A percentile compares a stretch with the other conserved stretches of the same genome.
Conservation (phyloP, 1,284 basidiomycete genomes). For the Veloboletus limbatus region DNA sequence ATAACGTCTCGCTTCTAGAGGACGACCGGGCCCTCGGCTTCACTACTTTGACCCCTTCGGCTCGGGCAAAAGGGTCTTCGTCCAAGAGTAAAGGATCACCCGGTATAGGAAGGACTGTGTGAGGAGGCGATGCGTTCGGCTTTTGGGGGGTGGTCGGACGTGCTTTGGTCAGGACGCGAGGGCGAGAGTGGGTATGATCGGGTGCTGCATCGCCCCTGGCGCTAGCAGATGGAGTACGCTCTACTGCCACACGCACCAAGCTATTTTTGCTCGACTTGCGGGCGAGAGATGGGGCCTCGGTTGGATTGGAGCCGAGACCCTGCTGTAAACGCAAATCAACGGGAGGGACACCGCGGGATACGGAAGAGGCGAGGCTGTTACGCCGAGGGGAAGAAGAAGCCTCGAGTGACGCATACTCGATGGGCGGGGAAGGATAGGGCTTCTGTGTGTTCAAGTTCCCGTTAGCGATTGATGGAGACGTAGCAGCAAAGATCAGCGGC, state of each 20-base stretch:
- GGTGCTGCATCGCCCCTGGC: slow-evolving; percentile 10
- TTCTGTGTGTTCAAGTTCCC: not conserved
- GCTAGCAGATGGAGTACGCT: slow-evolving; percentile 10
- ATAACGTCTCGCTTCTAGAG: slow-evolving; percentile 17
- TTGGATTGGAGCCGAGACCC: not conserved
- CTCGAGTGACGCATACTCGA: slow-evolving; percentile 19
- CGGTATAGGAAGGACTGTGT: slow-evolving; percentile 10
- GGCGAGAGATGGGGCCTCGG: slow-evolving; percentile 13
- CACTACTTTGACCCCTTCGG: slow-evolving; percentile 45
- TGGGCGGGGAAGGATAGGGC: slow-evolving; percentile 32
- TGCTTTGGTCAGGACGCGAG: slow-evolving; percentile 32
- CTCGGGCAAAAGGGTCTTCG: slow-evolving; percentile 58
- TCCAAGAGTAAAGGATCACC: slow-evolving; percentile 38
- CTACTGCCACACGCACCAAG: slow-evolving; percentile 9
- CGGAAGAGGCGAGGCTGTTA: slow-evolving; percentile 8
- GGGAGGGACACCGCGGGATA: not conserved
- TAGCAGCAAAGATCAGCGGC: slow-evolving; percentile 40
- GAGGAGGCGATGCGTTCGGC: not conserved
- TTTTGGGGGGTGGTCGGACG: slow-evolving; percentile 31
- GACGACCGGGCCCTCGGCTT: slow-evolving; percentile 16
- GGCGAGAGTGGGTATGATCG: slow-evolving; percentile 13
- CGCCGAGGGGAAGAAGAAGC: slow-evolving; percentile 1
- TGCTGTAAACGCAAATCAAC: no score
- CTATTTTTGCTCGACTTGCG: slow-evolving; percentile 21
- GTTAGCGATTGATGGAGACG: not conserved